Evolutionary conservation across 1,139 yeast genomes (phyloP), one percentile per base, ranked within the genome.

Genomic region (Zygoascus meyerae): DNA sequence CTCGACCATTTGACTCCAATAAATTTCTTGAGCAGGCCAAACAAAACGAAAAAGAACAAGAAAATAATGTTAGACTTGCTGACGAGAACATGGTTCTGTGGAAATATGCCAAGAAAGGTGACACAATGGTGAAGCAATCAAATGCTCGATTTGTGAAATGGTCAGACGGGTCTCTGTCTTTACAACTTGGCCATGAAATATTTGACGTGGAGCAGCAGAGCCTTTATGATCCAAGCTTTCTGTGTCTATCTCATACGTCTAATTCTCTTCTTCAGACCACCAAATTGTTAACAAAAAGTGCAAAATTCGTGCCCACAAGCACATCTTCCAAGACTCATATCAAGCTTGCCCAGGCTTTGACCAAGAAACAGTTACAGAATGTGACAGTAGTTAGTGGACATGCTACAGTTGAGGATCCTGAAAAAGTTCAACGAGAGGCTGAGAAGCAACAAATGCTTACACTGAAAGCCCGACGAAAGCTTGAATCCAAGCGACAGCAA

Each of bases 81-180:
- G 86, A 83, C 53, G 89, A 85, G 60, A 87, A 87, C 62, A 87
- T 96, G 0, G 73, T 92, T 34, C 77, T 97, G 59, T 92, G 98
- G 98, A 79, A 95, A 66, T 89, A 90, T 64, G 83, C 87, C 28
- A 69, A 77, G 44, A 79, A 77, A 41, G 78, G 77, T 39, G 44
- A 29, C n/a, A 32, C 30, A 21, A 79, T 85, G 55, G 58, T 61
- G 58, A 86, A 86, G 59, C 95, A 89, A 63, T 83, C 95, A 5
- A 92, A 92, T 61, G 83, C 97, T 2, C 89, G 92, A 61, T 81
- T 90, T 49, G 77, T 92, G 29, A 83, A 86, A 63, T 92, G 99
- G 99, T 83, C 85, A 48, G 97, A 92, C 66, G 99, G 98, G 0
- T 74, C 86, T 4, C 66, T 83, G 54, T 87, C 97, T 2, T 70